phyloP scores from a whole-genome alignment of 176 grass and related monocot species.

The Oryza meyeriana region DNA sequence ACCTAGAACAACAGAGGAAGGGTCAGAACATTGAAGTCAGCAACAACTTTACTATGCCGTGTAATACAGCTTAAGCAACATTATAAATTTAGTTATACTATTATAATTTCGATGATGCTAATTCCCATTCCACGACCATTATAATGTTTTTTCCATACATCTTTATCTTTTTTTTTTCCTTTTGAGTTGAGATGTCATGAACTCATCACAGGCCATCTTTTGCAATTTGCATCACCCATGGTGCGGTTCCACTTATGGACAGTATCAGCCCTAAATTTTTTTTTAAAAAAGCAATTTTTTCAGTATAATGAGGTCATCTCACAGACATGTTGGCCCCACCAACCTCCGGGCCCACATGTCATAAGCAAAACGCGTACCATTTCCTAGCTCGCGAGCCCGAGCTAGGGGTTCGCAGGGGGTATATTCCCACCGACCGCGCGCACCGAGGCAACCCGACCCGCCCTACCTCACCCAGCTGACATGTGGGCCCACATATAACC shows the following conservation, averaged over 20 bases:
- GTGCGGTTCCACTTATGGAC: background rate
- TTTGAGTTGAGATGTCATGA: background rate
- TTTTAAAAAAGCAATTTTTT: too few species aligned
- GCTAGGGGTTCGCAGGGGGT: background rate
- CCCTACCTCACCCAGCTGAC: background rate
- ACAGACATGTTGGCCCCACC: background rate
- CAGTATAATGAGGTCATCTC: background rate
- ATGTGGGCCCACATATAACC: accelerated
- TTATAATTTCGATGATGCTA: background rate
- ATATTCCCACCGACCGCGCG: constrained; percentile 16
- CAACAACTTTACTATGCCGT: background rate
- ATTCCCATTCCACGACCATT: background rate
- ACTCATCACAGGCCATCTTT: background rate
- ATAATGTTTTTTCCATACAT: background rate
- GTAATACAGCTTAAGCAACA: background rate
- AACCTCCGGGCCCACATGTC: background rate
- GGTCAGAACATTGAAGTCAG: background rate
- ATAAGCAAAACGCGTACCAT: background rate
- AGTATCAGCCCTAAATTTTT: background rate
- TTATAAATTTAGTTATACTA: background rate
- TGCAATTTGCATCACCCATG: background rate
- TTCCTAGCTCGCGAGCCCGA: background rate
- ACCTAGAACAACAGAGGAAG: background rate
- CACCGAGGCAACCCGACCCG: background rate
- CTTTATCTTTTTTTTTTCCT: background rate